Conservation (phyloP, 352 stramenopile genomes). For the Phytophthora gonapodyides region DNA sequence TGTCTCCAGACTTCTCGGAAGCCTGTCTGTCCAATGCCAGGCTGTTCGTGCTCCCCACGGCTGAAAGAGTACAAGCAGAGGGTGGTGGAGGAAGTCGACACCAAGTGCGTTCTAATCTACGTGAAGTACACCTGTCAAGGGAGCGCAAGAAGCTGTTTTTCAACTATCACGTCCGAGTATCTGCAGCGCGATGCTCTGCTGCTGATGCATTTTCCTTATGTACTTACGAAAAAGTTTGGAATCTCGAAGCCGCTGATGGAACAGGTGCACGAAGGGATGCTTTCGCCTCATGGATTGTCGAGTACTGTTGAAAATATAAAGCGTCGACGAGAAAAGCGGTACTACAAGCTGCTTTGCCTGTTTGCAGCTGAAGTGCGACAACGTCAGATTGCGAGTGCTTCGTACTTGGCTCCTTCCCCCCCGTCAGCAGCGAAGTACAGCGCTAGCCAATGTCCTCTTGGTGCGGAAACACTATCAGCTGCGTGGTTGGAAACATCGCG, state of each 20-base stretch:
- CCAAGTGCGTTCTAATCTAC: no score
- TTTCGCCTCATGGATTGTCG: slow-evolving; percentile 1
- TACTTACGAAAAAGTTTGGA: slow-evolving; percentile 5
- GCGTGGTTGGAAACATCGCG: not conserved
- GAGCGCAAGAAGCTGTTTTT: not conserved
- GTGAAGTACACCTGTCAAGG: not conserved
- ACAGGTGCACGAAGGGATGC: slow-evolving; percentile 5
- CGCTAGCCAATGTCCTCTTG: not conserved
- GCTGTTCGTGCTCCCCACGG: no score
- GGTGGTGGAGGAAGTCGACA: no score
- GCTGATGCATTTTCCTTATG: slow-evolving; percentile 6
- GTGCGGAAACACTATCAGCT: not conserved
- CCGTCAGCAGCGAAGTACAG: not conserved
- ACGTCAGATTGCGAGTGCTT: not conserved
- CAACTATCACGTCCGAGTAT: slow-evolving; percentile 1
- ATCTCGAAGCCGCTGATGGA: slow-evolving; percentile 8
- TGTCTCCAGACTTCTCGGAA: no score
- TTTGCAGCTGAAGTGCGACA: not conserved
- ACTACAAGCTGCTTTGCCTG: slow-evolving; percentile 3
- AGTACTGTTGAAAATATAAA: slow-evolving; percentile 5
- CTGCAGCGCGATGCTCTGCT: not conserved
- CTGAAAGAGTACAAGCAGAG: no score
- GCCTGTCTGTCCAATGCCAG: no score
- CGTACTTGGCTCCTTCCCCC: not conserved
- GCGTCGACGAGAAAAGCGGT: slow-evolving; percentile 3